Evolutionary conservation across 129 eudicot species (phyloP).

Genomic region (Arctium lappa): DNA sequence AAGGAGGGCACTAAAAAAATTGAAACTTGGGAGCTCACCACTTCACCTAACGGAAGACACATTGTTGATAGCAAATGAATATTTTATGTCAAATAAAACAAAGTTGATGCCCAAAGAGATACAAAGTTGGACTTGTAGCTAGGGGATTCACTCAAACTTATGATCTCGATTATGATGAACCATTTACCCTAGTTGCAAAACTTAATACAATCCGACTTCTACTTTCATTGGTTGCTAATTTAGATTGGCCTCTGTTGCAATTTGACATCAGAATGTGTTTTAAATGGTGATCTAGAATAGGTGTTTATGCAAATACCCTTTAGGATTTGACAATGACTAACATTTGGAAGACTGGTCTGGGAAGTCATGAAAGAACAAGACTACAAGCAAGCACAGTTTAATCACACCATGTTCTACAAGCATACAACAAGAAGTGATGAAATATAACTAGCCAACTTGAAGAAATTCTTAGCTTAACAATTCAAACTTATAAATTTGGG

Average conservation of each 20-base stretch:
- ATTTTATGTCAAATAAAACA: neutral
- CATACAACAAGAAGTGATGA: too few species aligned
- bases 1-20: too few species aligned
- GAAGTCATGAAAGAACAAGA: too few species aligned
- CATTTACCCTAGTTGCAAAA: neutral
- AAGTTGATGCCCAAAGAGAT: neutral
- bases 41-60: too few species aligned
- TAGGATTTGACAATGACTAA: neutral
- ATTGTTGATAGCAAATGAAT: neutral
- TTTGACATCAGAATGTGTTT: neutral
- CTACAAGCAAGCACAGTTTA: too few species aligned
- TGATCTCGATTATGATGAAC: neutral
- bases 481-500: too few species aligned
- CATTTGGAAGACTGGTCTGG: too few species aligned
- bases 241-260: neutral
- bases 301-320: neutral
- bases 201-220: neutral
- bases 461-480: too few species aligned
- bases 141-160: neutral
- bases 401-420: too few species aligned
- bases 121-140: neutral
- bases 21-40: too few species aligned
- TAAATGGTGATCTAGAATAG: neutral
- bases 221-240: neutral
- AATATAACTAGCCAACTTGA: too few species aligned